phyloP scores from a whole-genome alignment of 352 stramenopile species.

The Aphanomyces astaci region DNA sequence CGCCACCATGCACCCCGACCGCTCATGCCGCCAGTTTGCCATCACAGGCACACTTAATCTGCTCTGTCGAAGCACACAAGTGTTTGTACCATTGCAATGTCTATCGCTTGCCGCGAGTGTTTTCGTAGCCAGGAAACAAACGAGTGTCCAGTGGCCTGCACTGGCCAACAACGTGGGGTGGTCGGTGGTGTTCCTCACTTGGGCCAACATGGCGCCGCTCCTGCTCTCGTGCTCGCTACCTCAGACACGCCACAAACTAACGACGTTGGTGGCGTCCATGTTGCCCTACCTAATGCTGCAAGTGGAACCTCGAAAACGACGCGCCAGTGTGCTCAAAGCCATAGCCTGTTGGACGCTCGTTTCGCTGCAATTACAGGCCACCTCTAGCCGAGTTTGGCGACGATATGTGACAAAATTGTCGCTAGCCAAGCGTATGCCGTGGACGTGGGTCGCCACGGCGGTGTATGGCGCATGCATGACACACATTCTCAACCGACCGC shows the following conservation, averaged over 20 bases:
- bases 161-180: background rate
- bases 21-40: background rate
- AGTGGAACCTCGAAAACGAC: conserved; percentile 45
- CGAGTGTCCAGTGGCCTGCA: background rate
- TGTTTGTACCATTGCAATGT: background rate
- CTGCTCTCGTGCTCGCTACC: conserved; percentile 41
- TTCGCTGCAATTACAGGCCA: background rate
- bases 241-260: conserved; percentile 29
- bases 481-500: conserved; percentile 38
- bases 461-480: conserved; percentile 43
- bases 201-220: conserved; percentile 53
- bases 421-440: background rate
- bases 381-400: background rate
- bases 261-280: conserved; percentile 33
- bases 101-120: background rate
- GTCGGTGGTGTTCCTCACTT: conserved; percentile 31
- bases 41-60: background rate
- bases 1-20: background rate
- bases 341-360: conserved; percentile 24
- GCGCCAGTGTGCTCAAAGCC: conserved; percentile 47
- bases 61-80: background rate
- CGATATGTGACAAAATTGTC: background rate
- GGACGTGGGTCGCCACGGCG: background rate
- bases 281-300: conserved; percentile 40
- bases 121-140: background rate